A percentile compares a stretch with the other conserved stretches of the same genome.
Conservation (phyloP, 495 filamentous ascomycete species). For the Penicillium nucicola region DNA sequence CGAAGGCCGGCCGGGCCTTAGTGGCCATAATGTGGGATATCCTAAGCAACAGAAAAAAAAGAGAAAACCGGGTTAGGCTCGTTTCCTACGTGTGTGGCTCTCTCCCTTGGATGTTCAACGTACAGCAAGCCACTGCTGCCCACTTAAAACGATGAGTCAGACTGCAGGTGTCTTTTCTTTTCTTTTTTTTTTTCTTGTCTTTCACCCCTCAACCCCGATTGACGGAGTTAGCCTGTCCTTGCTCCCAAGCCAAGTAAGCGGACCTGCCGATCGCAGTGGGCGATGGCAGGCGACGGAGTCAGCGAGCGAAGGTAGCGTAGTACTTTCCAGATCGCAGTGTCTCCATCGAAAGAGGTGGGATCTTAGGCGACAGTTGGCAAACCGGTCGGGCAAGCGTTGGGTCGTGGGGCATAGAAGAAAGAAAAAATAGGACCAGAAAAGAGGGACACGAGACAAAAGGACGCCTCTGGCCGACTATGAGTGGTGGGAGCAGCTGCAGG, state of each 20-base stretch:
- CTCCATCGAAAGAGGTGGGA: slow-evolving; percentile 29
- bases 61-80: slow-evolving; percentile 16
- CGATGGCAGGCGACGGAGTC: slow-evolving; percentile 24
- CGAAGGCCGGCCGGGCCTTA: slow-evolving; percentile 44
- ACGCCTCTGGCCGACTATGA: slow-evolving; percentile 10
- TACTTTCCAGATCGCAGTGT: slow-evolving; percentile 23
- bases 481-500: slow-evolving; percentile 28
- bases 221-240: neutral
- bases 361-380: slow-evolving; percentile 11
- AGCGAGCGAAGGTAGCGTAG: slow-evolving; percentile 22
- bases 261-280: slow-evolving; percentile 29
- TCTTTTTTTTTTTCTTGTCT: too few relatives aligned
- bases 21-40: slow-evolving; percentile 32
- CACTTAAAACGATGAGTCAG: slow-evolving; percentile 9
- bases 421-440: neutral
- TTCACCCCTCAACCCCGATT: slow-evolving; percentile 1
- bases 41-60: slow-evolving; percentile 9
- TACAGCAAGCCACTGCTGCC: slow-evolving; percentile 16
- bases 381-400: slow-evolving; percentile 20
- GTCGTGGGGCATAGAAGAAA: slow-evolving; percentile 12
- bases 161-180: slow-evolving; percentile 1
- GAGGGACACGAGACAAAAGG: neutral
- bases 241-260: slow-evolving; percentile 13
- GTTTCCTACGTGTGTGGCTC: slow-evolving; percentile 14
- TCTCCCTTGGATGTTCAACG: slow-evolving; percentile 9